These are phyloP conservation scores for Sextonia rubra DNA, from an alignment of 164 flowering plant species.

Conservation along the genomic window DNA sequence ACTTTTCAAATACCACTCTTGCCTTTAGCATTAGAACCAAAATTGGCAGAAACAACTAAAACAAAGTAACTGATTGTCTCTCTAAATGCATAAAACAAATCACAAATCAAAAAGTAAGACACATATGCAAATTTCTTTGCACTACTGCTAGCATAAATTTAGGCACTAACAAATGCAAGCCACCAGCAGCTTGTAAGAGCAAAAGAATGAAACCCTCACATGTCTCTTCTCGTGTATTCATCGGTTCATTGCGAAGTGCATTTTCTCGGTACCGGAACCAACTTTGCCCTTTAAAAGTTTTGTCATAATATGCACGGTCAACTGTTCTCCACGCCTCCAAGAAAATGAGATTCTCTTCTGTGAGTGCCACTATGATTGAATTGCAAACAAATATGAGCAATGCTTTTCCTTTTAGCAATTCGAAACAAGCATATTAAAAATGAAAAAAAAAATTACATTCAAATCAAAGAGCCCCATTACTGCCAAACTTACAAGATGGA, in stretches of 20 bases:
- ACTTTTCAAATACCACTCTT: background rate
- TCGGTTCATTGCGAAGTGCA: conserved; percentile 89
- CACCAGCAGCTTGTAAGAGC: conserved; percentile 3
- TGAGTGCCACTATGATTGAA: conserved; percentile 60
- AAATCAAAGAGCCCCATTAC: background rate
- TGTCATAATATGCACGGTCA: conserved; percentile 94
- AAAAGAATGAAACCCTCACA: conserved; percentile 38
- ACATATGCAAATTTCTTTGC: background rate
- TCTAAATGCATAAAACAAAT: background rate
- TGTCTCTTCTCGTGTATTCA: conserved; percentile 89
- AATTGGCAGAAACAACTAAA: background rate
- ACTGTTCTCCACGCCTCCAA: conserved; percentile 97
- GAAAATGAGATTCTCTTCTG: conserved; percentile 93
- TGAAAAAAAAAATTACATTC: no score
- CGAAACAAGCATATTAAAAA: background rate
- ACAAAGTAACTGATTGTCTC: background rate
- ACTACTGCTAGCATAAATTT: background rate
- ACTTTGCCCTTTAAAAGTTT: conserved; percentile 90
- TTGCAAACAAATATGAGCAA: background rate
- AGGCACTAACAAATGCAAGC: background rate
- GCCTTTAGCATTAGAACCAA: background rate
- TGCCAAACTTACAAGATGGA: conserved; percentile 62
- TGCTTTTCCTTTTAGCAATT: background rate
- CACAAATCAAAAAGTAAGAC: background rate
- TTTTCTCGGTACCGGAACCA: conserved; percentile 96